Base-by-base conservation (phyloP, 23 red algal species). In the Gracilaria gracilis region DNA sequence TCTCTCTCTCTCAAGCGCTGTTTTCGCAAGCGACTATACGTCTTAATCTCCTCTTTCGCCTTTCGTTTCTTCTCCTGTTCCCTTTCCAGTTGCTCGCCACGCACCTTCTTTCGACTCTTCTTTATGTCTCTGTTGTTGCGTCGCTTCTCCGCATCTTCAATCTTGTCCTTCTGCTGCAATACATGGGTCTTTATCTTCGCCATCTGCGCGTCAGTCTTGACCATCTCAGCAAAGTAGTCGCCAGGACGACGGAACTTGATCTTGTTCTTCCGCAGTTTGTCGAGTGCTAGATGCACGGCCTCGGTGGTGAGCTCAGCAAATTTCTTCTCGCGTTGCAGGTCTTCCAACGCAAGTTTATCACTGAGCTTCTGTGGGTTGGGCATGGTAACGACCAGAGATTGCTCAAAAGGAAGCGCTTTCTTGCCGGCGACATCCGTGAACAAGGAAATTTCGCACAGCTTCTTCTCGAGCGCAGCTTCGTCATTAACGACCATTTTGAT, bases 201-300 rank as follows among this genome's bases (percentile, higher is more conserved):
- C 96, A 98, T 98, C 27, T 98, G 96, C 17, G 48, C 50, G 77
- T 98, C 96, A 7, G 84, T 67, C 87, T 98, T 98, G 32, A 98
- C 82, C 96, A 98, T 98, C 46, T 98, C 79, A 14, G 96, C 96
- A 93, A 98, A 95, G 58, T 98, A 98, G 81, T 98, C 96, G 5
- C 31, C 89, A 13, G 96, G 96, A 20, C 96, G 87, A 49, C 88
- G 89, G 70, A 91, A 96, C 48, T 87, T 89, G 46, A 92, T 54
- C 36, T 90, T 90, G 40, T 51, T 33, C 23, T 62, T 78, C 23
- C 72, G 28, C 6, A 96, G 83, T 25, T 39, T 42, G 24, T 73
- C 81, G 35, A 96, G 73, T 9, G 77, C 88, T 16, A 53, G 21
- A 44, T 89, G 80, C 35, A 84, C 95, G 0, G 88, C 88, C 37